Evolutionary conservation across 768 basidiomycete species (phyloP), one percentile per base, ranked within the genome.

Genomic region (Amanita fuliginea): DNA sequence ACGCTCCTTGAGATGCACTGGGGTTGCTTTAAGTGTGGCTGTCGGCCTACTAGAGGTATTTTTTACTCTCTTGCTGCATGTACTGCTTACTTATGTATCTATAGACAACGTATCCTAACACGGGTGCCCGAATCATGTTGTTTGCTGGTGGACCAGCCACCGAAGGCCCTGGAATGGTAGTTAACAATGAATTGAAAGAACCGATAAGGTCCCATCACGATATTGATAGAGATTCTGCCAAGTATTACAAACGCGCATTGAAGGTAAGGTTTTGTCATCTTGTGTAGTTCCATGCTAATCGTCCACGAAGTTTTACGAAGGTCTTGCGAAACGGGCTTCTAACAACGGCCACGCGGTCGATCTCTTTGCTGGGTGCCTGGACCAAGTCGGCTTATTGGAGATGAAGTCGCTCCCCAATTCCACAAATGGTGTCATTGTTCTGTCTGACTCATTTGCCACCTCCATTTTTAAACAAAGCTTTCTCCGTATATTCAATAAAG

Each of bases 391-490:
- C 53, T 72, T 98, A 40, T 72, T 94, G 48, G 96, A 99, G 70
- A 99, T 99, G 96, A 96, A 93, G 63, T 85, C 87, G 0, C 68
- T 98, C 49, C 79, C 92, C 39, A 98, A 95, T 64, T 92, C 86
- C 16, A 99, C 96, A 41, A 98, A 97, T 60, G 96, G 96, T 52
- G 85, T 86, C 55, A 94, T 98, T 56, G 88, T 98, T 21, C 75
- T 98, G 32, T 92, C 95, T 34, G 96, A 99, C 61, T 94, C 93
- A 0, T 99, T 98, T 64, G 83, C 88, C 9, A 98, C 95, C 8
- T 92, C 92, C 21, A 96, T 98, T 62, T 98, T 98, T 80, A 98
- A 98, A 71, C 95, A 97, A 65, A 89, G 85, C 58, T 97, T 96
- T 81, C 75, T 96, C 36, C 80, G 93, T 36, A 71, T 95, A 36